Percentiles rank a stretch among this genome's conserved stretches.
Conservation (phyloP, 306 rosid genomes). For the Castanea mollissima region DNA sequence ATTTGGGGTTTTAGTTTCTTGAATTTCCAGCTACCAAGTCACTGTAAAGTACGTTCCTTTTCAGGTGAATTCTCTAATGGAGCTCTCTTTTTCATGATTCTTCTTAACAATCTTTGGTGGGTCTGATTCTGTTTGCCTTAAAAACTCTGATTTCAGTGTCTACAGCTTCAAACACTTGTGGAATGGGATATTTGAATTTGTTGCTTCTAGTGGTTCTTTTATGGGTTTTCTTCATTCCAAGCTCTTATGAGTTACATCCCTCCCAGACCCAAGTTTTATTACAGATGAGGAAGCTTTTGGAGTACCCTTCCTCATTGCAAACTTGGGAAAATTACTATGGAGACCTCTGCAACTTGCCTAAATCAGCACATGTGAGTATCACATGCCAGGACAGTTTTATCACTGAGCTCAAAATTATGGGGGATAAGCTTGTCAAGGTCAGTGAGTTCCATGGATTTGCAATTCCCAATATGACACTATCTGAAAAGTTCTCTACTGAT, state of each 20-base stretch:
- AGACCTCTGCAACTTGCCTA: constrained; percentile 56
- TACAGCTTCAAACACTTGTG: constrained; percentile 6
- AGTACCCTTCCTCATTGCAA: constrained; percentile 61
- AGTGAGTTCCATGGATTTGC: constrained; percentile 59
- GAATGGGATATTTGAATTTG: constrained; percentile 50
- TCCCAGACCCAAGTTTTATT: constrained; percentile 56
- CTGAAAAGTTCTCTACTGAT: constrained; percentile 60
- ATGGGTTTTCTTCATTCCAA: constrained; percentile 39
- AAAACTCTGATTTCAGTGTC: constrained; percentile 11
- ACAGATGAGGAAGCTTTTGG: constrained; percentile 70
- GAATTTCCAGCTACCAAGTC: not conserved
- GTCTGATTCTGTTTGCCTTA: not conserved
- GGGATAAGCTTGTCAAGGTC: constrained; percentile 51
- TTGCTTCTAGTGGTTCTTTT: constrained; percentile 36
- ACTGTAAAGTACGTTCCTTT: not conserved
- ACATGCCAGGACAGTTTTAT: constrained; percentile 60
- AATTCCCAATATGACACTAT: constrained; percentile 61
- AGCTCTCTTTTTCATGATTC: constrained; percentile 4
- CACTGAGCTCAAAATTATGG: constrained; percentile 72
- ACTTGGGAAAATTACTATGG: constrained; percentile 42
- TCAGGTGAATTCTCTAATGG: constrained; percentile 21
- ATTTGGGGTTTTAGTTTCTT: constrained; percentile 12
- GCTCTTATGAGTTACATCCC: constrained; percentile 49
- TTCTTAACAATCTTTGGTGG: constrained; percentile 7
- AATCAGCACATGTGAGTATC: constrained; percentile 44